Conservation (phyloP, 2,329 filamentous ascomycete species). For the Ophiostoma piceae region DNA sequence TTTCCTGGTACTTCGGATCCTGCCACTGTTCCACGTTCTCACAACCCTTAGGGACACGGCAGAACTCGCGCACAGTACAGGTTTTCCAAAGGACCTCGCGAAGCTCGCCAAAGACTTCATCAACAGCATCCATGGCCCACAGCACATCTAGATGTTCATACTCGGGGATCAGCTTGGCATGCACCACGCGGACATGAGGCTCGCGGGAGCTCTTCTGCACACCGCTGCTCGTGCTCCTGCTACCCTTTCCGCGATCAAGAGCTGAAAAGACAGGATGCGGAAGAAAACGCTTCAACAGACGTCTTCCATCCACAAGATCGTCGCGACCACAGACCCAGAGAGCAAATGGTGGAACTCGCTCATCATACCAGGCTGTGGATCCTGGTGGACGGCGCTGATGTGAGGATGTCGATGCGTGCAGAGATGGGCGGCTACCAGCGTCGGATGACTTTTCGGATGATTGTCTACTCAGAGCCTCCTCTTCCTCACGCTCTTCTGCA, state of each 20-base stretch:
- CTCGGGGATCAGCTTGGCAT: slow-evolving; percentile 74
- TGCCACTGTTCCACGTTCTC: slow-evolving; percentile 45
- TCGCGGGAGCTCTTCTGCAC: slow-evolving; percentile 54
- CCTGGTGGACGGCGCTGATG: slow-evolving; percentile 42
- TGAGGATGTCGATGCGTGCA: slow-evolving; percentile 21
- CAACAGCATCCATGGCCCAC: slow-evolving; percentile 85
- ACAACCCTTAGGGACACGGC: slow-evolving; percentile 61
- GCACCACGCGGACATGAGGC: slow-evolving; percentile 73
- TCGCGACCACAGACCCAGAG: slow-evolving; percentile 84
- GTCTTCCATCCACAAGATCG: slow-evolving; percentile 73
- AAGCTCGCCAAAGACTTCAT: slow-evolving; percentile 76
- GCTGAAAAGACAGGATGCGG: slow-evolving; percentile 28
- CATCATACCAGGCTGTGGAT: slow-evolving; percentile 73
- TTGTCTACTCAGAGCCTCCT: background rate
- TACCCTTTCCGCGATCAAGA: slow-evolving; percentile 29
- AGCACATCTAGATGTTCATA: slow-evolving; percentile 94
- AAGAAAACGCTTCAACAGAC: slow-evolving; percentile 68
- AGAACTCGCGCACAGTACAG: slow-evolving; percentile 46
- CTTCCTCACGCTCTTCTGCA: slow-evolving; percentile 48
- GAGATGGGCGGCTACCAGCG: background rate
- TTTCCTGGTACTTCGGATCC: slow-evolving; percentile 15
- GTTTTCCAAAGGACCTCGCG: slow-evolving; percentile 82
- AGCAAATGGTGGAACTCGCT: slow-evolving; percentile 73
- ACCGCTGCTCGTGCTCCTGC: slow-evolving; percentile 19
- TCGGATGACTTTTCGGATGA: background rate